Conservation (phyloP, 2,329 filamentous ascomycete species). For the Penicillium brasilianum region DNA sequence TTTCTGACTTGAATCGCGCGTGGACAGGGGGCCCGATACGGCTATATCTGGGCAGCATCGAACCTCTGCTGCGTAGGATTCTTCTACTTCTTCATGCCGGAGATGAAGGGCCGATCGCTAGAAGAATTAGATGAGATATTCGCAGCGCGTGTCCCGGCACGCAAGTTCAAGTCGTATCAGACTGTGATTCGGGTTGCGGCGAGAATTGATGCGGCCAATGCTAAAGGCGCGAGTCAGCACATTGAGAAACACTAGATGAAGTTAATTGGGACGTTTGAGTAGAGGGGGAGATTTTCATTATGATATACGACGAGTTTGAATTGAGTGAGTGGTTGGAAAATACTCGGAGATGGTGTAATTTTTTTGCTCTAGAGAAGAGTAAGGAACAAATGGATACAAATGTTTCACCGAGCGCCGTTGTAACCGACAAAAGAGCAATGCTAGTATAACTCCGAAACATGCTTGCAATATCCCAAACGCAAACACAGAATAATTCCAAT, state of each 20-base stretch:
- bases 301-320: not conserved
- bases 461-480: not conserved
- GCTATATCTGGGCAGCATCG: conserved; percentile 33
- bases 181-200: conserved; percentile 24
- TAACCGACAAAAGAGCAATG: not conserved
- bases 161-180: conserved; percentile 27
- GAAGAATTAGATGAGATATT: conserved; percentile 42
- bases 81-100: conserved; percentile 36
- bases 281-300: not conserved
- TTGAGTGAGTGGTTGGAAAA: not conserved
- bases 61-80: conserved; percentile 25
- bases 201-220: conserved; percentile 14
- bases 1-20: not conserved
- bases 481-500: not conserved
- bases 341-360: not conserved
- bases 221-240: conserved; percentile 1
- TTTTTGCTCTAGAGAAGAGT: not conserved
- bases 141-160: conserved; percentile 23
- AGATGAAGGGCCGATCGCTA: conserved; percentile 39
- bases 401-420: not conserved
- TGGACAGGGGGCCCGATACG: conserved; percentile 32
- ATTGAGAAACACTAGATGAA: not conserved
- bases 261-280: not conserved
- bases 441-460: conserved; percentile 3
- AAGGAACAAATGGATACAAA: not conserved